Evolutionary conservation across 352 stramenopile genomes (phyloP).

Genomic region (Globisporangium mamillatum): DNA sequence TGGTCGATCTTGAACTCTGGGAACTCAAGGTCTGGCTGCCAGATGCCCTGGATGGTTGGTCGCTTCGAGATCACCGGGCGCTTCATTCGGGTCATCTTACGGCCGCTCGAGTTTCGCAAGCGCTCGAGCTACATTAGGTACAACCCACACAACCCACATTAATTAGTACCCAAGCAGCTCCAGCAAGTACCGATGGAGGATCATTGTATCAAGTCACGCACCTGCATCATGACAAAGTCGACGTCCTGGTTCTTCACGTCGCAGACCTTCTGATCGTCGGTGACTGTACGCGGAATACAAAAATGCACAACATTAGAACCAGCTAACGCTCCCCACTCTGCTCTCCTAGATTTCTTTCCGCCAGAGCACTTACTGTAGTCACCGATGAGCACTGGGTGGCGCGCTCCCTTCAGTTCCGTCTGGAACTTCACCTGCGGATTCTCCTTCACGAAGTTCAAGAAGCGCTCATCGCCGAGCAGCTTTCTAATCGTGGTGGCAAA

Average conservation of each 20-base stretch:
- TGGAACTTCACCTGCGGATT: slow-evolving; percentile 85
- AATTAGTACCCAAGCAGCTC: background rate
- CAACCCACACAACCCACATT: background rate
- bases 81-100: slow-evolving; percentile 89
- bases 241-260: slow-evolving; percentile 90
- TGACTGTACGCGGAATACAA: slow-evolving; percentile 42
- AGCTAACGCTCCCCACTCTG: background rate
- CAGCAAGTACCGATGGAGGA: background rate
- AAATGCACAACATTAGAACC: background rate
- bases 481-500: slow-evolving; percentile 24
- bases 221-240: slow-evolving; percentile 76
- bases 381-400: slow-evolving; percentile 78
- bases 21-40: slow-evolving; percentile 84
- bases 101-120: slow-evolving; percentile 80
- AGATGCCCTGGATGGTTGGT: slow-evolving; percentile 83
- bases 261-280: slow-evolving; percentile 74
- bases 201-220: slow-evolving; percentile 20
- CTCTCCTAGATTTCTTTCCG: background rate
- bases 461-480: slow-evolving; percentile 71
- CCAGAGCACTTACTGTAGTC: slow-evolving; percentile 65
- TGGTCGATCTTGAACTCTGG: slow-evolving; percentile 83
- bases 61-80: slow-evolving; percentile 79
- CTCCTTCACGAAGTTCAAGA: slow-evolving; percentile 82
- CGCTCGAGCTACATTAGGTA: slow-evolving; percentile 58
- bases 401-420: slow-evolving; percentile 82